phyloP scores from a whole-genome alignment of 2,329 filamentous ascomycete species.

The Trichothecium roseum region DNA sequence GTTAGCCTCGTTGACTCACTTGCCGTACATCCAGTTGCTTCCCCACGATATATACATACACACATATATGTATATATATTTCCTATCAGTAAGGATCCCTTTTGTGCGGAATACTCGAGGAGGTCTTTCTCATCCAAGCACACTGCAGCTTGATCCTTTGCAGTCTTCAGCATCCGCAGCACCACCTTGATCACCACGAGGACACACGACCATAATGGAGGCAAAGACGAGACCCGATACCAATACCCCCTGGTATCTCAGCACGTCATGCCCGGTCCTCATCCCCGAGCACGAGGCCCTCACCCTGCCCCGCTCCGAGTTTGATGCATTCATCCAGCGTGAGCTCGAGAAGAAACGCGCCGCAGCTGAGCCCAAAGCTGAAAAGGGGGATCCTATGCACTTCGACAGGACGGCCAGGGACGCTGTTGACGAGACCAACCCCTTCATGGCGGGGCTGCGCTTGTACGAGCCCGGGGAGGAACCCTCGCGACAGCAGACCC shows the following conservation, averaged over 20 bases:
- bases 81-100: no score
- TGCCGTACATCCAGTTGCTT: no score
- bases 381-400: slow-evolving; percentile 3
- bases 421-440: slow-evolving; percentile 7
- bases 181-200: neutral
- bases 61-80: no score
- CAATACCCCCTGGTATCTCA: slow-evolving; percentile 28
- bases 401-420: slow-evolving; percentile 2
- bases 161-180: neutral
- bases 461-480: slow-evolving; percentile 7
- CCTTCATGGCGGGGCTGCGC: slow-evolving; percentile 24
- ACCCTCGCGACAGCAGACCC: slow-evolving; percentile 8
- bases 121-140: no score
- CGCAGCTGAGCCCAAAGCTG: neutral
- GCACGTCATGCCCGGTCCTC: slow-evolving; percentile 24
- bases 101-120: no score
- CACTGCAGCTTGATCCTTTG: no score
- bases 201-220: slow-evolving; percentile 3
- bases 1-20: no score
- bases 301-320: slow-evolving; percentile 18
- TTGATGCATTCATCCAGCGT: slow-evolving; percentile 18
- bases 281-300: slow-evolving; percentile 26
- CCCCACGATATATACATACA: no score
- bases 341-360: slow-evolving; percentile 11
- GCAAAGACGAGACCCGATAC: no score